These are phyloP conservation scores for Craterostigma plantagineum DNA, from an alignment of 257 asterid species.

Conservation along the genomic window DNA sequence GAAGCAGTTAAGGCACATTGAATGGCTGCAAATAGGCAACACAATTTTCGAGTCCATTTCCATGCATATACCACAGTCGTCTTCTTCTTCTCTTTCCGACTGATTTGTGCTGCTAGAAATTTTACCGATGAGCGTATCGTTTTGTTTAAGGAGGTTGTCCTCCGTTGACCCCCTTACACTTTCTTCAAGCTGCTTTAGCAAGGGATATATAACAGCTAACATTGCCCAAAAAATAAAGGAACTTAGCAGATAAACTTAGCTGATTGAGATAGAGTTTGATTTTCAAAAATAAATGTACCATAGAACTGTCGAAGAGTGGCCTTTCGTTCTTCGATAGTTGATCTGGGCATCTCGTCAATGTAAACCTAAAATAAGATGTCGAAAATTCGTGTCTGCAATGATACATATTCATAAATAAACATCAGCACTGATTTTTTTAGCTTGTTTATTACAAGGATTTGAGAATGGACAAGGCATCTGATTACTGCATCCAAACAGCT, in stretches of 20 bases:
- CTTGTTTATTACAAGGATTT: slow-evolving; percentile 29
- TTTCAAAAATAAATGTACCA: slow-evolving; percentile 12
- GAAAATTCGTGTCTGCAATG: neutral
- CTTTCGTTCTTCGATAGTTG: slow-evolving; percentile 31
- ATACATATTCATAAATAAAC: too few relatives aligned
- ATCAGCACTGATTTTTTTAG: too few relatives aligned
- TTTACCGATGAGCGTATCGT: slow-evolving; percentile 5
- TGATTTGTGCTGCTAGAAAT: slow-evolving; percentile 5
- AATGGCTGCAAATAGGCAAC: slow-evolving; percentile 50
- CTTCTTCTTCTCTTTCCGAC: slow-evolving; percentile 19
- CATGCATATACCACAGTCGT: slow-evolving; percentile 76
- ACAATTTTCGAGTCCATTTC: slow-evolving; percentile 29
- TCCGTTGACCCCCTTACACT: slow-evolving; percentile 12
- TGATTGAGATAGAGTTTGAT: too few relatives aligned
- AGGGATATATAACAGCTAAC: slow-evolving; percentile 57
- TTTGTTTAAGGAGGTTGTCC: slow-evolving; percentile 13
- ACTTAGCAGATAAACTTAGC: neutral
- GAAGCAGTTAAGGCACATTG: slow-evolving; percentile 38
- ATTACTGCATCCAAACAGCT: slow-evolving; percentile 34
- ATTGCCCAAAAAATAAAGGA: slow-evolving; percentile 2
- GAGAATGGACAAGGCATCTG: slow-evolving; percentile 33
- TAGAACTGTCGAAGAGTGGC: slow-evolving; percentile 44
- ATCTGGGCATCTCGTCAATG: slow-evolving; percentile 34
- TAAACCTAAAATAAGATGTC: slow-evolving; percentile 20
- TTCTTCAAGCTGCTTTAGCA: slow-evolving; percentile 43